phyloP scores from a whole-genome alignment of 768 basidiomycete genomes.

The Sarcodon sp. region DNA sequence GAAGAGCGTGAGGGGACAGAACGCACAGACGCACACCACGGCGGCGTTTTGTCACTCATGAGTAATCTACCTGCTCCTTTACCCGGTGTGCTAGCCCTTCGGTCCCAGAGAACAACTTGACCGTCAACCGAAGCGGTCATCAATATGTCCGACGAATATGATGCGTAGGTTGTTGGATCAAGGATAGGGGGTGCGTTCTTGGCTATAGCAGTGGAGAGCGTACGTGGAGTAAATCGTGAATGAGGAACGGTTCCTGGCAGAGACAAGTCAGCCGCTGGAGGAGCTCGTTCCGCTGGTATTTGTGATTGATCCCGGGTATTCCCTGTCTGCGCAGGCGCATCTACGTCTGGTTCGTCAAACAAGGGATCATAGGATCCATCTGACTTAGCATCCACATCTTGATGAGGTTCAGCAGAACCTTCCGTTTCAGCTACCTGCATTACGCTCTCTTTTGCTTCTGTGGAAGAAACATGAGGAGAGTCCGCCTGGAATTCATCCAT shows the following conservation, averaged over 20 bases:
- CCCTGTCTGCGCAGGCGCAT: slow-evolving; percentile 18
- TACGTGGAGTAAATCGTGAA: neutral
- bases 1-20: slow-evolving; percentile 1
- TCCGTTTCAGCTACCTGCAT: neutral
- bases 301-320: neutral
- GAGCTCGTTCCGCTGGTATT: neutral
- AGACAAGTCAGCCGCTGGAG: neutral
- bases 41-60: slow-evolving; percentile 87
- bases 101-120: slow-evolving; percentile 86
- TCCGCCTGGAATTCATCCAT: slow-evolving; percentile 4
- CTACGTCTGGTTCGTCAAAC: slow-evolving; percentile 71
- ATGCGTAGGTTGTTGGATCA: slow-evolving; percentile 40
- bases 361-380: slow-evolving; percentile 80
- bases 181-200: slow-evolving; percentile 72
- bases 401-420: slow-evolving; percentile 3
- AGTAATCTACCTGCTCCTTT: slow-evolving; percentile 73
- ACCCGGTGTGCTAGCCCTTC: slow-evolving; percentile 50
- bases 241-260: slow-evolving; percentile 1
- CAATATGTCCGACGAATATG: slow-evolving; percentile 71
- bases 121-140: slow-evolving; percentile 90
- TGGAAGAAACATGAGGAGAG: no score
- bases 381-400: slow-evolving; percentile 53
- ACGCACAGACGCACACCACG: slow-evolving; percentile 91
- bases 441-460: neutral
- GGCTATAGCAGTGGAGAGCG: slow-evolving; percentile 20